phyloP scores from a whole-genome alignment of 2,329 filamentous ascomycete species.

The Aspergillus brasiliensis region DNA sequence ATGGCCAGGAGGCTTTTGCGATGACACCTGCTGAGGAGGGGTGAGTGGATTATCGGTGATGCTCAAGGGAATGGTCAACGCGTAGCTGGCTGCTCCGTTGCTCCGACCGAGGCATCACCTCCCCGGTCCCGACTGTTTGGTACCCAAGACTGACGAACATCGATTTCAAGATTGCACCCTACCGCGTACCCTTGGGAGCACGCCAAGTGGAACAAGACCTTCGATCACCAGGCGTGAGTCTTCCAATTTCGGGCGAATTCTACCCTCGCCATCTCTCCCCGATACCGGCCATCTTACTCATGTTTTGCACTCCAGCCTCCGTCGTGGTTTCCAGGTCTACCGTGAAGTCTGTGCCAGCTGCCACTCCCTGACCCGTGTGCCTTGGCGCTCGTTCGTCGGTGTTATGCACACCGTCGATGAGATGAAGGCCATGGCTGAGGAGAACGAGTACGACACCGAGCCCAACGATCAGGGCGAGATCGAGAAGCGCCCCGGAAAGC shows the following conservation, averaged over 20 bases:
- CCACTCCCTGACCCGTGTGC: conserved; percentile 93
- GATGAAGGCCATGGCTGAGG: conserved; percentile 94
- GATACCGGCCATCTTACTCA: conserved; percentile 22
- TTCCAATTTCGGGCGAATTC: conserved; percentile 1
- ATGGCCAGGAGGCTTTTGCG: conserved; percentile 83
- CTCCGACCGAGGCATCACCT: conserved; percentile 30
- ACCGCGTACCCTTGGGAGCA: conserved; percentile 96
- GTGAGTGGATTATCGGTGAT: conserved; percentile 62
- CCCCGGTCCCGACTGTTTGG: conserved; percentile 15
- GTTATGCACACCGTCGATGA: conserved; percentile 93
- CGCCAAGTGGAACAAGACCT: conserved; percentile 87
- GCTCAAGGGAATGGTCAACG: conserved; percentile 18
- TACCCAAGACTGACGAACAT: conserved; percentile 28
- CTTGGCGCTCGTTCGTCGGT: conserved; percentile 90
- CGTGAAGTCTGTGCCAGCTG: conserved; percentile 96
- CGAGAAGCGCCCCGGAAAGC: conserved; percentile 97
- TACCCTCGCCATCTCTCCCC: conserved; percentile 11
- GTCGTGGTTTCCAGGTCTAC: conserved; percentile 99
- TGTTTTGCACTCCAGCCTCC: conserved; percentile 64
- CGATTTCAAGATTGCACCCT: conserved; percentile 73
- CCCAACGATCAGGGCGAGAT: conserved; percentile 98
- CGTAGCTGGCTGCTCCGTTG: conserved; percentile 16
- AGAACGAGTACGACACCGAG: conserved; percentile 98
- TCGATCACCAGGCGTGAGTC: conserved; percentile 92
- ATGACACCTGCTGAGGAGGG: conserved; percentile 96